phyloP scores from a whole-genome alignment of 768 basidiomycete species.

The Termitomyces sp. region DNA sequence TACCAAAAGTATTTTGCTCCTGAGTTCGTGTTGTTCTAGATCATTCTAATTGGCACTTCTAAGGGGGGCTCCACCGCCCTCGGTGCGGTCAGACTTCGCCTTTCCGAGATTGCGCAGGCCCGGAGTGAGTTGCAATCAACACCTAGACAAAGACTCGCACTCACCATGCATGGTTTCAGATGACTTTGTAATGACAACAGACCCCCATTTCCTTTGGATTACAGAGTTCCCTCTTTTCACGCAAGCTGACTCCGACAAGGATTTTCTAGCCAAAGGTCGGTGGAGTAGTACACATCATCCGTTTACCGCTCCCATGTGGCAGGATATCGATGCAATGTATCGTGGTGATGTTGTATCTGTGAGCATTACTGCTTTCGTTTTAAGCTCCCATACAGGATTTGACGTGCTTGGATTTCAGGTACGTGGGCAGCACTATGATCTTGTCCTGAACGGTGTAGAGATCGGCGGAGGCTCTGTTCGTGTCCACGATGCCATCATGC shows the following conservation, averaged over 20 bases:
- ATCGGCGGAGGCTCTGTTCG: conserved; percentile 93
- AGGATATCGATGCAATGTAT: conserved; percentile 78
- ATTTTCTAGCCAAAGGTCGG: conserved; percentile 75
- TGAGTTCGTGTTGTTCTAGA: conserved; percentile 15
- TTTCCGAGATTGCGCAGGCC: conserved; percentile 61
- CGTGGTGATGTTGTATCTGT: conserved; percentile 58
- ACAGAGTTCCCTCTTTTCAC: conserved; percentile 95
- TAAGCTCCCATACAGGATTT: not conserved
- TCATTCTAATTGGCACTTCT: conserved; percentile 9
- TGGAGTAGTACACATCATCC: conserved; percentile 95
- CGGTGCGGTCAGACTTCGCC: conserved; percentile 60
- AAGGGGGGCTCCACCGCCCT: conserved; percentile 86
- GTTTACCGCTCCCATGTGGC: conserved; percentile 92
- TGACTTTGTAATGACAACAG: conserved; percentile 44
- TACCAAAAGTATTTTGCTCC: conserved; percentile 42
- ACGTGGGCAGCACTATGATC: conserved; percentile 94
- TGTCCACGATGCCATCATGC: conserved; percentile 84
- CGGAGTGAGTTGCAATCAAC: conserved; percentile 40
- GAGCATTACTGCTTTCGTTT: conserved; percentile 15
- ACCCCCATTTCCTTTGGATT: conserved; percentile 89
- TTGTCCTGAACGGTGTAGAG: conserved; percentile 90
- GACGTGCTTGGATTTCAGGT: conserved; percentile 39
- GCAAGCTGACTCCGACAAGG: conserved; percentile 81
- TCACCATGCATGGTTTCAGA: conserved; percentile 32
- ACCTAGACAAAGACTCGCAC: not conserved